Evolutionary conservation across 768 basidiomycete species (phyloP), one percentile per base, ranked within the genome.

Genomic region (Auriscalpium vulgare): DNA sequence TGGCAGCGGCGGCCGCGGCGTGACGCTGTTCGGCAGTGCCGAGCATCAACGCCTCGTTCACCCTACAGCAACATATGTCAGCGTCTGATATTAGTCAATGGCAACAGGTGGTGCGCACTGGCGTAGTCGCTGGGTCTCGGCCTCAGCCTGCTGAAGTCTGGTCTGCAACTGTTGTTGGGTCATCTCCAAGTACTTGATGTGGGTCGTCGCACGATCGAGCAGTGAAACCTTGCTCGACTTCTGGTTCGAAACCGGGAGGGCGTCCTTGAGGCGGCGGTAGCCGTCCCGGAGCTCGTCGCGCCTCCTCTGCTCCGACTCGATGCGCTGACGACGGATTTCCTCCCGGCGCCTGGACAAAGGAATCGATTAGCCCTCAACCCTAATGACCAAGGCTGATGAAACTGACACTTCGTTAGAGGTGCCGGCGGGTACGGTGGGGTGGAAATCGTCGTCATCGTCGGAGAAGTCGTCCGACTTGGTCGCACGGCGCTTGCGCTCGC

Each of bases 221-320:
- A 95, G 76, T 59, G 85, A 89, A 53, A 92, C 88, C 75, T 95
- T 95, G 80, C 87, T 91, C 10, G 89, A 85, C 78, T 93, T 91
- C 79, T 94, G 91, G 76, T 91, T 93, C 48, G 87, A 88, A 57
- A 85, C 78, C 34, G 93, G 93, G 63, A 95, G 84, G 55, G 85
- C 87, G 65, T 91, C 88, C 81, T 91, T 92, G 74, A 95, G 84
- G 56, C 87, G 82, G 64, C 85, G 82, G 73, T 95, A 95, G 58
- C 91, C 92, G 56, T 95, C 92, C 55, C 93, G 79, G 68, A 95
- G 88, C 73, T 95, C 93, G 65, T 95, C 91, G 40, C 93, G 83
- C 63, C 93, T 81, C 62, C 91, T 78, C 77, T 95, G 89, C 76
- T 93, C 91, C 23, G 90, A 91, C 78, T 93, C 91, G 75, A 93